Conservation (phyloP, 108 stramenopile species). For the Thalassiosira profunda region DNA sequence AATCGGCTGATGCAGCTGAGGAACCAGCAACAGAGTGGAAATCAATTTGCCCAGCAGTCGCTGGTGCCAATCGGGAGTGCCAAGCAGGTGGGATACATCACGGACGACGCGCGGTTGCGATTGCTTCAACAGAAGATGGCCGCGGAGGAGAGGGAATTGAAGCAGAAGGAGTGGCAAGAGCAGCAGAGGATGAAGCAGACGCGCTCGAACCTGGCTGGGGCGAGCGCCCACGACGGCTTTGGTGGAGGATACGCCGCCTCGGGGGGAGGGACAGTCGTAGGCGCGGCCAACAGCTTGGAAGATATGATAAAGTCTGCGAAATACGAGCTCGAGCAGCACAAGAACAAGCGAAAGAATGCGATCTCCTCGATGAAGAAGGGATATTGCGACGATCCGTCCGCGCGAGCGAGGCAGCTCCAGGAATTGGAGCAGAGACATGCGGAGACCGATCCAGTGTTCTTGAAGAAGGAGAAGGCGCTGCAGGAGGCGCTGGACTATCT, state of each 20-base stretch:
- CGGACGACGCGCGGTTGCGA: conserved; percentile 34
- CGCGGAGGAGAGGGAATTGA: conserved; percentile 19
- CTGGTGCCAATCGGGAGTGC: conserved; percentile 47
- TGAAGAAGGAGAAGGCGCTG: conserved; percentile 37
- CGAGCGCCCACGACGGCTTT: conserved; percentile 38
- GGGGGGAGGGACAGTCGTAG: conserved; percentile 19
- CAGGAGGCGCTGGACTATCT: conserved; percentile 46
- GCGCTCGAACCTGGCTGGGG: conserved; percentile 41
- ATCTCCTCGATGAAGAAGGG: conserved; percentile 34
- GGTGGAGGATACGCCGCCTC: conserved; percentile 26
- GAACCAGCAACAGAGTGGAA: conserved; percentile 11
- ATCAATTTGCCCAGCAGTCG: neutral
- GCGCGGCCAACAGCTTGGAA: conserved; percentile 46
- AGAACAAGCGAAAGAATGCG: conserved; percentile 14
- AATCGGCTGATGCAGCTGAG: conserved; percentile 21
- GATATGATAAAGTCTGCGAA: conserved; percentile 51
- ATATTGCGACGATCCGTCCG: conserved; percentile 33
- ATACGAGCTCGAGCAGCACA: conserved; percentile 42
- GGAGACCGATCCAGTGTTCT: conserved; percentile 28
- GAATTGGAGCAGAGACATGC: conserved; percentile 31
- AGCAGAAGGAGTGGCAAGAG: conserved; percentile 18
- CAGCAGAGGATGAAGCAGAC: conserved; percentile 26
- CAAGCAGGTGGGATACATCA: conserved; percentile 45
- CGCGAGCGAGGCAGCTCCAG: conserved; percentile 20
- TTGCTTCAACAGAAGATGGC: conserved; percentile 37